phyloP scores from a whole-genome alignment of 2,329 filamentous ascomycete species.

The Fusarium sp. region DNA sequence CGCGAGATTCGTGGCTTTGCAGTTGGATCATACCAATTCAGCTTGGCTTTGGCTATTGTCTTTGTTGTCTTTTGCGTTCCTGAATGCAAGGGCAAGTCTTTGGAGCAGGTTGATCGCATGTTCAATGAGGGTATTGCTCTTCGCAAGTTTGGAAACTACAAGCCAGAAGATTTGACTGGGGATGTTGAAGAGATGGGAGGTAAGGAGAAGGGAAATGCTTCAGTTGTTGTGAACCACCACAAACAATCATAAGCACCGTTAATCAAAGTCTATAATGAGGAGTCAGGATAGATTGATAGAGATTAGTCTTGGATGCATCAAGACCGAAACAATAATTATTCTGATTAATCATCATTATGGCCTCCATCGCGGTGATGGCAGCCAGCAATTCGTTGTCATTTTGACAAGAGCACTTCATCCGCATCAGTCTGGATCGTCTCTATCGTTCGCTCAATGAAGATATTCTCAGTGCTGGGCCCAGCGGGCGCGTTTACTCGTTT shows the following conservation, averaged over 20 bases:
- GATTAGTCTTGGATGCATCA: too few species aligned
- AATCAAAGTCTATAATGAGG: neutral
- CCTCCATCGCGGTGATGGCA: neutral
- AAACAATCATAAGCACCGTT: neutral
- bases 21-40: conserved; percentile 47
- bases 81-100: conserved; percentile 32
- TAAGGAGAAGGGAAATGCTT: neutral
- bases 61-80: conserved; percentile 32
- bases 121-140: conserved; percentile 24
- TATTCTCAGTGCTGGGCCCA: neutral
- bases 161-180: conserved; percentile 9
- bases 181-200: neutral
- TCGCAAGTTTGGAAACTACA: conserved; percentile 28
- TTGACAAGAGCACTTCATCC: neutral
- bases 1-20: conserved; percentile 46
- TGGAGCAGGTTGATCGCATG: conserved; percentile 32
- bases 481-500: fast-evolving
- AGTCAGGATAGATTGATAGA: fast-evolving
- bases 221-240: neutral
- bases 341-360: neutral
- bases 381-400: neutral
- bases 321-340: fast-evolving
- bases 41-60: neutral
- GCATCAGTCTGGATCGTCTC: neutral
- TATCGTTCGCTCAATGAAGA: neutral